phyloP scores from a whole-genome alignment of 805 yeast species.

The Kuraishia ogatae region DNA sequence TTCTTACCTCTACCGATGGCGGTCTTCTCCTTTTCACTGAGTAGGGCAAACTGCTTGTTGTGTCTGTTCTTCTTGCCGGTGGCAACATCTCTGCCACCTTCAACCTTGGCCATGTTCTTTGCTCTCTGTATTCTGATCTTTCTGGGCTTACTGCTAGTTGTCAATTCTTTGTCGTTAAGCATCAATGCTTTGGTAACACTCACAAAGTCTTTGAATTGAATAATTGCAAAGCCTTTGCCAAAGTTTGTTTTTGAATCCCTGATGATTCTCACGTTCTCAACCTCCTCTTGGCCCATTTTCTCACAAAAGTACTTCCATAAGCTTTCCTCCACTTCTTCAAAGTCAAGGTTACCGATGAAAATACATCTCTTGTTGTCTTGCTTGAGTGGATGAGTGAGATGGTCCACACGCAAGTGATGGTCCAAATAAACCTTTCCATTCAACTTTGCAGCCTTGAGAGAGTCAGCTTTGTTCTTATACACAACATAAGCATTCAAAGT shows the following conservation, averaged over 20 bases:
- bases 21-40: constrained; percentile 65
- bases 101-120: constrained; percentile 30
- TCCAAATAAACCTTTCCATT: constrained; percentile 64
- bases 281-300: constrained; percentile 45
- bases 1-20: constrained; percentile 72
- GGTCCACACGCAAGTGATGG: constrained; percentile 84
- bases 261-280: constrained; percentile 83
- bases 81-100: constrained; percentile 12
- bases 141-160: constrained; percentile 33
- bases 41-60: constrained; percentile 11
- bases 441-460: constrained; percentile 34
- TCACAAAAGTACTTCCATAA: constrained; percentile 72
- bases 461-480: constrained; percentile 44
- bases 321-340: constrained; percentile 85
- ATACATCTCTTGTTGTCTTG: constrained; percentile 79
- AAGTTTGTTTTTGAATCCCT: constrained; percentile 90
- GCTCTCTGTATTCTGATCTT: constrained; percentile 73
- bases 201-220: constrained; percentile 71
- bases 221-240: constrained; percentile 96
- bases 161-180: constrained; percentile 58
- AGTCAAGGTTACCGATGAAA: constrained; percentile 90
- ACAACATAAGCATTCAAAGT: constrained; percentile 87
- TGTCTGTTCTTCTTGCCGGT: constrained; percentile 5
- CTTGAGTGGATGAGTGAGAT: constrained; percentile 83
- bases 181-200: constrained; percentile 77